Conservation (phyloP, 306 rosid species). For the Sicyos baderoa region DNA sequence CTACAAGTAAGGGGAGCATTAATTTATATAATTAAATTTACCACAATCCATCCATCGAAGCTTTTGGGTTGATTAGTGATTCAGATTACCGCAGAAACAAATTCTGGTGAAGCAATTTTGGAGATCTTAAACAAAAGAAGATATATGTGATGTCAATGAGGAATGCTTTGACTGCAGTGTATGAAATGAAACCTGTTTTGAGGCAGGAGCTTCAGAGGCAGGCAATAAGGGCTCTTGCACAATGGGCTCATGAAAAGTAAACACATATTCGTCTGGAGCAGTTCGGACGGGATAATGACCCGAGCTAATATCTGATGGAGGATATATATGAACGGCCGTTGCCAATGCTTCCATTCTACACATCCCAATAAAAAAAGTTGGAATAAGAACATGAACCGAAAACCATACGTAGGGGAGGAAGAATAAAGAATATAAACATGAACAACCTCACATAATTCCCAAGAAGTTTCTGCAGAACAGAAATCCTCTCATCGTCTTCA, state of each 20-base stretch:
- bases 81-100: too few species aligned
- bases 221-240: constrained; percentile 33
- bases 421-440: neutral
- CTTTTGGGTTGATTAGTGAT: too few species aligned
- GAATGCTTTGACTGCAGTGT: constrained; percentile 11
- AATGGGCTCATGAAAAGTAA: constrained; percentile 25
- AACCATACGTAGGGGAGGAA: neutral
- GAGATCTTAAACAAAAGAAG: neutral
- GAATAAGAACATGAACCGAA: constrained; percentile 14
- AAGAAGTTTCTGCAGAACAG: constrained; percentile 41
- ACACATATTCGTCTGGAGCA: constrained; percentile 30
- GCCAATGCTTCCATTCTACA: constrained; percentile 78
- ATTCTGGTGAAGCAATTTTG: neutral
- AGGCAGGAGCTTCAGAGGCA: constrained; percentile 36
- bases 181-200: constrained; percentile 42
- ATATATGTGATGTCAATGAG: neutral
- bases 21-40: too few species aligned
- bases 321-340: constrained; percentile 49
- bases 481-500: constrained; percentile 66
- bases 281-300: constrained; percentile 30
- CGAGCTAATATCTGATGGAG: constrained; percentile 32
- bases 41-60: too few species aligned
- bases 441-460: constrained; percentile 62
- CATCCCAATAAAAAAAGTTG: constrained; percentile 19
- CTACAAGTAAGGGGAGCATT: too few species aligned